Evolutionary conservation across 2,329 filamentous ascomycete genomes (phyloP).

Genomic region (Albophoma yamanashiensis): DNA sequence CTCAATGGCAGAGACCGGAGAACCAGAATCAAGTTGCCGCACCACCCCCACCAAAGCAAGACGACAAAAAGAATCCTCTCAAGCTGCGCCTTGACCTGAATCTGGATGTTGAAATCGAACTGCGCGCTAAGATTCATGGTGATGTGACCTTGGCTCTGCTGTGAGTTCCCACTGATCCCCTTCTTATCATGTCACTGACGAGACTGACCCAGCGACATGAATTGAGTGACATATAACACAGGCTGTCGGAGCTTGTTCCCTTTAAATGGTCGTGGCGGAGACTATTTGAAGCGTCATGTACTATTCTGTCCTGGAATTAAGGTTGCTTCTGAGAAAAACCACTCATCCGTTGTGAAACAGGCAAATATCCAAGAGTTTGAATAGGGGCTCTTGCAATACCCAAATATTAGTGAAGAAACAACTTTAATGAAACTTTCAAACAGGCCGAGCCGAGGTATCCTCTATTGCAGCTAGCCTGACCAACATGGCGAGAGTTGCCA

Average conservation of each 20-base stretch:
- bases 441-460: too few species aligned
- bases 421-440: too few species aligned
- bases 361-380: too few species aligned
- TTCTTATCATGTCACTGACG: not conserved
- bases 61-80: conserved; percentile 44
- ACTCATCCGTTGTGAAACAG: too few species aligned
- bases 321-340: too few species aligned
- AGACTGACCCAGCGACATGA: not conserved
- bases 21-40: conserved; percentile 11
- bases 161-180: conserved; percentile 31
- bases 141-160: conserved; percentile 64
- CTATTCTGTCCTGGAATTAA: too few species aligned
- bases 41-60: conserved; percentile 13
- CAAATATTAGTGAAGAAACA: too few species aligned
- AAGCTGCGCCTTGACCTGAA: conserved; percentile 61
- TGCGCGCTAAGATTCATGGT: conserved; percentile 71
- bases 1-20: conserved; percentile 16
- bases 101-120: conserved; percentile 67
- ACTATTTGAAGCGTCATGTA: too few species aligned
- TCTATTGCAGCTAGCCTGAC: not conserved
- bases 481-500: too few species aligned
- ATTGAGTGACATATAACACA: not conserved
- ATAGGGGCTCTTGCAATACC: too few species aligned
- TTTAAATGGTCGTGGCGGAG: too few species aligned
- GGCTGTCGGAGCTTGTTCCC: not conserved